These are phyloP conservation scores for Cladophialophora exuberans DNA, from an alignment of 2,329 filamentous ascomycete genomes.

Conservation along the genomic window DNA sequence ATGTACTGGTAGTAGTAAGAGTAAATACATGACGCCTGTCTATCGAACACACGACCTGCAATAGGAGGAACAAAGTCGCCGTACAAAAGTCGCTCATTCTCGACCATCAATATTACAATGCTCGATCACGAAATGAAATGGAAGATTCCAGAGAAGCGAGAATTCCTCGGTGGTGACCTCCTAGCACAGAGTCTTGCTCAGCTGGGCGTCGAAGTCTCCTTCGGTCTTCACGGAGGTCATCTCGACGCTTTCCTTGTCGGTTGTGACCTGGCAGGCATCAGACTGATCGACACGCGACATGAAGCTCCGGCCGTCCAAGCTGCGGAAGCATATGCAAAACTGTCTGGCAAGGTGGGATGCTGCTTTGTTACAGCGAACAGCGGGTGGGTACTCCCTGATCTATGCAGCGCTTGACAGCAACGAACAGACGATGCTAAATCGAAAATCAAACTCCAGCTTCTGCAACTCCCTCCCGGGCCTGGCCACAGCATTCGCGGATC, in stretches of 20 bases:
- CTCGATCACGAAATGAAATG: conserved; percentile 21
- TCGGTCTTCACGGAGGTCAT: conserved; percentile 54
- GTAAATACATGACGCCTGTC: too few relatives aligned
- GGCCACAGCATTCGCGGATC: conserved; percentile 50
- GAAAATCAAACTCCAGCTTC: conserved; percentile 39
- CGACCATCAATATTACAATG: background rate
- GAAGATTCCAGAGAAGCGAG: conserved; percentile 40
- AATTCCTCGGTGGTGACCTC: conserved; percentile 51
- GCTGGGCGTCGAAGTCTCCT: conserved; percentile 48
- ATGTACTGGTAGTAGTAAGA: too few relatives aligned
- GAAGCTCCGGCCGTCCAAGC: conserved; percentile 54
- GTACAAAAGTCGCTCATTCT: too few relatives aligned
- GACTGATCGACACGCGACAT: conserved; percentile 51
- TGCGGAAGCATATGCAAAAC: conserved; percentile 51
- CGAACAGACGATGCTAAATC: background rate
- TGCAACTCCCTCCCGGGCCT: conserved; percentile 51
- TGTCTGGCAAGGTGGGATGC: conserved; percentile 49
- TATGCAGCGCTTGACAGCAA: too few relatives aligned
- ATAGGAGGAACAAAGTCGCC: too few relatives aligned
- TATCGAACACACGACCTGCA: background rate
- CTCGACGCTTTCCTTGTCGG: conserved; percentile 54
- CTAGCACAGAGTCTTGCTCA: conserved; percentile 49
- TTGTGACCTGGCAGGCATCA: conserved; percentile 45
- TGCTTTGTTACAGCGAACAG: conserved; percentile 55
- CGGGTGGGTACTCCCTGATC: conserved; percentile 39